Evolutionary conservation across 768 basidiomycete species (phyloP).

Genomic region (Mycena olivaceomarginata): DNA sequence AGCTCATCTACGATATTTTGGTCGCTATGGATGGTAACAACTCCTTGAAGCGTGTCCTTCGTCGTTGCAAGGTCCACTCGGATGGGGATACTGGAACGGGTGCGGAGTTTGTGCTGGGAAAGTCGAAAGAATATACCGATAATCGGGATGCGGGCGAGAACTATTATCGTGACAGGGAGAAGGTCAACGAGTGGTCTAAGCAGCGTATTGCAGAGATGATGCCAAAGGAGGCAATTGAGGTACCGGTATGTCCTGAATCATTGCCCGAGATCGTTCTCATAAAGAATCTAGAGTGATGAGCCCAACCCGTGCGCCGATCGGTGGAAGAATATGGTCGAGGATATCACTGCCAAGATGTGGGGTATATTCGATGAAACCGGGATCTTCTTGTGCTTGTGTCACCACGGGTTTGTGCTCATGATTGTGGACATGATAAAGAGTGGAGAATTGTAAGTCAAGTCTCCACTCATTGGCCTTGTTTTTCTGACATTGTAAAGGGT

Average conservation of each 20-base stretch:
- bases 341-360: slow-evolving; percentile 41
- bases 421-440: slow-evolving; percentile 37
- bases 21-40: not conserved
- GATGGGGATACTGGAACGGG: not conserved
- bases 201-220: not conserved
- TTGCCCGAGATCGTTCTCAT: not conserved
- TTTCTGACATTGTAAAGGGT: too few relatives aligned
- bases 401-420: slow-evolving; percentile 39
- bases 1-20: not conserved
- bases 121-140: not conserved
- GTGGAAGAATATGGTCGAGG: slow-evolving; percentile 24
- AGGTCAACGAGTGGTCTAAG: not conserved
- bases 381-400: slow-evolving; percentile 37
- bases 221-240: not conserved
- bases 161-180: not conserved
- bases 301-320: slow-evolving; percentile 32
- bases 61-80: not conserved
- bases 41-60: not conserved
- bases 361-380: slow-evolving; percentile 48
- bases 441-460: slow-evolving; percentile 20
- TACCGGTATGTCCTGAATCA: not conserved
- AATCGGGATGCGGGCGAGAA: not conserved
- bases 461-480: too few relatives aligned
- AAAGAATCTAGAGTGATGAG: not conserved
- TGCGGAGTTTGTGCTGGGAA: not conserved